These are phyloP conservation scores for Helenozyma rhizophorensis DNA, from an alignment of 805 yeast species.

Conservation along the genomic window DNA sequence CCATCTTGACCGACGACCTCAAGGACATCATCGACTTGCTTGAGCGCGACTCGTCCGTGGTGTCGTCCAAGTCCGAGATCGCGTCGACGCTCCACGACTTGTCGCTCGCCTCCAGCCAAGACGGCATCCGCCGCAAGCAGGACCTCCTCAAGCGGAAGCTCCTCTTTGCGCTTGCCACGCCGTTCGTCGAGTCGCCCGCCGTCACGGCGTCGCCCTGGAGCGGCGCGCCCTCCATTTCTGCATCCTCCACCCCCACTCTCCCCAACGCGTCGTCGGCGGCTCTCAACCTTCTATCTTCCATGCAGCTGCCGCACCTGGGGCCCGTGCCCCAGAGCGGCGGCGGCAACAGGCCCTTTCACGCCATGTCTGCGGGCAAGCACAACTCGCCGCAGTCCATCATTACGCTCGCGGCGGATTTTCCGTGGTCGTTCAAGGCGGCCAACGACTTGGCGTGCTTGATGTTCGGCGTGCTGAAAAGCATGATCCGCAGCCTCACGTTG, in stretches of 20 bases:
- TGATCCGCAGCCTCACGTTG: constrained; percentile 57
- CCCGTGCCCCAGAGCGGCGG: constrained; percentile 16
- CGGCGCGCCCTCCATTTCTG: constrained; percentile 8
- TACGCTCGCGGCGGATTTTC: constrained; percentile 67
- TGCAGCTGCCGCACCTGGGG: constrained; percentile 8
- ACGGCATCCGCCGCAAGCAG: constrained; percentile 30
- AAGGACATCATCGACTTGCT: constrained; percentile 46
- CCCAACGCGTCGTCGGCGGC: constrained; percentile 27
- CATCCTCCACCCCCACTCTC: constrained; percentile 16
- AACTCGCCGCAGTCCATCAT: constrained; percentile 79
- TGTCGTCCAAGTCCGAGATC: constrained; percentile 33
- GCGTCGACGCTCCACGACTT: constrained; percentile 57
- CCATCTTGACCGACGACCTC: constrained; percentile 36
- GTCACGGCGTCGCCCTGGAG: constrained; percentile 20
- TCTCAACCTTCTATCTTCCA: constrained; percentile 13
- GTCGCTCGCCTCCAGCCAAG: constrained; percentile 41
- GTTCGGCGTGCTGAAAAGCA: constrained; percentile 72
- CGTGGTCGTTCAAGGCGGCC: constrained; percentile 80
- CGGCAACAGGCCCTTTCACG: constrained; percentile 50
- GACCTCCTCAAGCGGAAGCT: constrained; percentile 42
- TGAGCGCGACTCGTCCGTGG: constrained; percentile 32
- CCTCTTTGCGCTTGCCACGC: constrained; percentile 63
- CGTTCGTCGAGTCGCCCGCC: constrained; percentile 47
- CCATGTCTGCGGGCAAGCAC: constrained; percentile 65
- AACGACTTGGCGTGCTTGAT: constrained; percentile 86